Base-by-base conservation (phyloP, 306 rosid species). In the Cercis canadensis region DNA sequence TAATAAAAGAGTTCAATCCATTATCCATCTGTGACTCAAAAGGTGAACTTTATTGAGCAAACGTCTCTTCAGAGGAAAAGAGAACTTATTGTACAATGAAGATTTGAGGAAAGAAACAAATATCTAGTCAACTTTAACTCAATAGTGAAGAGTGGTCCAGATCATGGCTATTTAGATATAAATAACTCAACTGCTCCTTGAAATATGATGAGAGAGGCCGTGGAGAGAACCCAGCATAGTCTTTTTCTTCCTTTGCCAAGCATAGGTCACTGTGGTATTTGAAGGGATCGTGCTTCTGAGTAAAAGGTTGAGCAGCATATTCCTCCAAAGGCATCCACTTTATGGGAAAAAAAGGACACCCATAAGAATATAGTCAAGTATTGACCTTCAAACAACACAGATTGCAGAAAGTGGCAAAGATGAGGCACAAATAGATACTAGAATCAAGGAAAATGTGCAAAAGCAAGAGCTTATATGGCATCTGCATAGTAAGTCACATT, bases 241-340 rank as follows among this genome's bases (percentile, higher is more conserved):
- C 44, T 49, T 54, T 70, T 65, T 70, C 69, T 43, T 58, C 0
- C 61, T 78, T 65, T 78, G 83, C 69, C 64, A 47, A 6, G 57
- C 83, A 78, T 2, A 78, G 53, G 47, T 82, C 72, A 55, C 32
- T 61, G 18, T 65, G 32, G 72, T 53, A 82, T 65, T 70, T 78
- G 75, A 59, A 82, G 21, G 81, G 81, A 49, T 82, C 86, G 4
- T 82, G 86, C 78, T 74, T 78, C 56, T 74, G 55, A 45, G 37
- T 78, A 60, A 78, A 78, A 14, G 83, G 86, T 62, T 74, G 83
- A 12, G 17, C 56, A 37, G 75, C 75, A 61, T 52, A 82, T 70
- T 82, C 86, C 50, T 82, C 75, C 5, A 82, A 70, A 0, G 86
- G 65, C 86, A 78, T 82, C 86, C 86, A 82, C 86, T 82, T 73